Conservation (phyloP, 257 asterid species). For the Plantago elongata region DNA sequence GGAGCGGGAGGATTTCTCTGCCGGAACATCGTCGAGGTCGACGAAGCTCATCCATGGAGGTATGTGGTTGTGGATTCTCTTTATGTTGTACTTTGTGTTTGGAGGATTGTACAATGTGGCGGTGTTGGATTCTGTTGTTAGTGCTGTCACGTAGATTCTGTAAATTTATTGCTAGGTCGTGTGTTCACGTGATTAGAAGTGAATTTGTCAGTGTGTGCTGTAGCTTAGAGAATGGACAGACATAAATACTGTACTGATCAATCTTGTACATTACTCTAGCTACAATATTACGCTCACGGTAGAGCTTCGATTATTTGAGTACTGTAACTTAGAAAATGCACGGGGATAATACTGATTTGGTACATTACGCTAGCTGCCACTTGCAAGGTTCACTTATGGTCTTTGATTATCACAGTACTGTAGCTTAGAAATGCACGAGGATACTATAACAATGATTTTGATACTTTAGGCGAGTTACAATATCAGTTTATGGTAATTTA, state of each 20-base stretch:
- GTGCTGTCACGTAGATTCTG: conserved; percentile 23
- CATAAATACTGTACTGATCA: neutral
- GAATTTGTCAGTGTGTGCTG: neutral
- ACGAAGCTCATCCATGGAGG: conserved; percentile 98
- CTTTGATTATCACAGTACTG: too few relatives aligned
- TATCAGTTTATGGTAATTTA: too few relatives aligned
- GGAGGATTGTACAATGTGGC: conserved; percentile 25
- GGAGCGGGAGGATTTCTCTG: conserved; percentile 90
- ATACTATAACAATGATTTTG: too few relatives aligned
- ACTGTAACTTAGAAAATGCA: too few relatives aligned
- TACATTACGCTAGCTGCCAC: too few relatives aligned
- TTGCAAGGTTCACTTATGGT: too few relatives aligned
- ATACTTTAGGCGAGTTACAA: too few relatives aligned
- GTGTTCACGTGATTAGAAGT: conserved; percentile 28
- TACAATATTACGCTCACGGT: too few relatives aligned
- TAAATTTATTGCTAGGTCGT: conserved; percentile 18
- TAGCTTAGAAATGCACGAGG: too few relatives aligned
- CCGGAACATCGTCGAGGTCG: conserved; percentile 95
- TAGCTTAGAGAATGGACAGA: neutral
- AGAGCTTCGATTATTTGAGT: too few relatives aligned
- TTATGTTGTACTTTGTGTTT: conserved; percentile 30
- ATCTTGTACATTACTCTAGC: too few relatives aligned
- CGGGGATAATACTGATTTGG: too few relatives aligned
- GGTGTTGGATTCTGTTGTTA: conserved; percentile 22
- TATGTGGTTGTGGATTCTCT: conserved; percentile 25